These are phyloP conservation scores for Metschnikowia reukaufii DNA, from an alignment of 805 yeast genomes.

Conservation along the genomic window DNA sequence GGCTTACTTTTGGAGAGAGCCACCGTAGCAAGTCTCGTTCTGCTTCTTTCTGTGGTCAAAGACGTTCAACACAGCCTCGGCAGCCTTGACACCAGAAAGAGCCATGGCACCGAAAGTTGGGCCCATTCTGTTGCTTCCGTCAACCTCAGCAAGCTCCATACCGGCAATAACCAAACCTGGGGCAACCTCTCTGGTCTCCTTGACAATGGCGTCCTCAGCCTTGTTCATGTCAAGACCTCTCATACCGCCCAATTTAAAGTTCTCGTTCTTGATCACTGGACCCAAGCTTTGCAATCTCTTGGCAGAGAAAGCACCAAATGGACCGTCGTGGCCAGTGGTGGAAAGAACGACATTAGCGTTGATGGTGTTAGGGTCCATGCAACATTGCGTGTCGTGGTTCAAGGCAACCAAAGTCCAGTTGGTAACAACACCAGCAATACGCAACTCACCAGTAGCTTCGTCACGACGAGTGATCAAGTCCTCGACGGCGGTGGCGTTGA, in stretches of 20 bases:
- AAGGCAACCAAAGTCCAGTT: slow-evolving; percentile 79
- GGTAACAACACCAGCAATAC: slow-evolving; percentile 78
- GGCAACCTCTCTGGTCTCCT: slow-evolving; percentile 61
- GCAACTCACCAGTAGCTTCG: slow-evolving; percentile 52
- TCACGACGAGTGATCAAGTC: slow-evolving; percentile 73
- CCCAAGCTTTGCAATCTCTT: slow-evolving; percentile 51
- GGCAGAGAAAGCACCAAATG: slow-evolving; percentile 77
- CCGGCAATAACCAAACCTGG: slow-evolving; percentile 71
- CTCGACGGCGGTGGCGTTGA: slow-evolving; percentile 80
- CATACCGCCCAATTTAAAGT: slow-evolving; percentile 58
- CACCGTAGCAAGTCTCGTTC: slow-evolving; percentile 25
- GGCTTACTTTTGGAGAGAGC: slow-evolving; percentile 7
- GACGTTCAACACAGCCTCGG: slow-evolving; percentile 49
- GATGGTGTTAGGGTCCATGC: slow-evolving; percentile 83
- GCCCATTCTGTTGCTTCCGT: slow-evolving; percentile 80
- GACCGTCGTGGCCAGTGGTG: slow-evolving; percentile 81
- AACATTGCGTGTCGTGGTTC: slow-evolving; percentile 74
- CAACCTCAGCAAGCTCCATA: slow-evolving; percentile 77
- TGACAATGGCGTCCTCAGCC: slow-evolving; percentile 75
- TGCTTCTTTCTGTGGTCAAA: slow-evolving; percentile 38
- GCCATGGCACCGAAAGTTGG: slow-evolving; percentile 85
- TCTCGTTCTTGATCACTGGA: slow-evolving; percentile 31
- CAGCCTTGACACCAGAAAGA: slow-evolving; percentile 76
- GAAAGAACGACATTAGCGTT: slow-evolving; percentile 64
- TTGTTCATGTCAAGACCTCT: slow-evolving; percentile 76